Evolutionary conservation across 345 rosid species (phyloP), one percentile per base, ranked within the genome.

Genomic region (Alliaria petiolata): DNA sequence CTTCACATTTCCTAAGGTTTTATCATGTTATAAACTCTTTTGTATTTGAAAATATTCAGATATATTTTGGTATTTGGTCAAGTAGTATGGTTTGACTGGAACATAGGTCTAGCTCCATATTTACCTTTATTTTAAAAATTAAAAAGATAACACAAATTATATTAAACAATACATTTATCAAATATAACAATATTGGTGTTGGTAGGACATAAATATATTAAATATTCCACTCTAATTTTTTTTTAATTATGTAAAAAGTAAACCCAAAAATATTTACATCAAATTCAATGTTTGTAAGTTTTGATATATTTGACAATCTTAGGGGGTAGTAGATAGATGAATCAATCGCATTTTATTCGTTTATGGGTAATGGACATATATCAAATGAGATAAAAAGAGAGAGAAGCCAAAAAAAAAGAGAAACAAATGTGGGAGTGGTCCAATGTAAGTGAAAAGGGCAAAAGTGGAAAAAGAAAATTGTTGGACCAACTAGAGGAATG

Each of bases 401-500:
- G 34, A 47, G 60, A 73, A 0, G 58, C 5, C n/a, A 38, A 38
- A 4, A 19, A 34, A 43, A 17, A 19, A 40, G 20, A 58, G 13
- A 38, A 60, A 46, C 67, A 73, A 55, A 75, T 73, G 39, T 62
- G 62, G 61, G 50, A 61, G 61, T 54, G 71, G 68, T 73, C 78
- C 78, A 67, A 65, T 6, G 35, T 71, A 59, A 34, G 69, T 22
- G 66, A 68, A 67, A 58, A 45, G 54, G 59, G 69, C 35, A 62
- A 20, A 43, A 57, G 49, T 63, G 71, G 54, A 1, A 47, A 71
- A 51, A 15, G 8, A 57, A 79, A 44, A 20, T 4, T 3, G 46
- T 53, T 58, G 75, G 66, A 54, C 68, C 70, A 70, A 68, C 54
- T 15, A 62, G 67, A 67, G 56, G 85, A 78, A 85, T 80, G 85